phyloP scores from a whole-genome alignment of 176 grass and related monocot species.

The Paspalum vaginatum region DNA sequence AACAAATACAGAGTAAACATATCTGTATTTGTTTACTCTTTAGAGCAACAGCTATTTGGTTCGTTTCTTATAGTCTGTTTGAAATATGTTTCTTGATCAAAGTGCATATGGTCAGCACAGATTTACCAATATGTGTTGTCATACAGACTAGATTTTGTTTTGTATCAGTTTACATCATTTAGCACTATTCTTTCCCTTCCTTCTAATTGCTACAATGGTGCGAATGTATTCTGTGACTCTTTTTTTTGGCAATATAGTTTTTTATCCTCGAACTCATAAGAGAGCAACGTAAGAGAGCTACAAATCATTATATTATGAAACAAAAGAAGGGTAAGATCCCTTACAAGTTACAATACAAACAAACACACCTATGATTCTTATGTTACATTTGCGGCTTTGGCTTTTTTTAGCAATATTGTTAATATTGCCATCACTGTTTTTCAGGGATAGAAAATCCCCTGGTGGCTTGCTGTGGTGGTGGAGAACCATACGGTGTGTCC shows the following conservation, averaged over 20 bases:
- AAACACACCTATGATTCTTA: no score
- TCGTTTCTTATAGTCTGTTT: background rate
- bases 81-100: background rate
- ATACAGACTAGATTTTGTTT: background rate
- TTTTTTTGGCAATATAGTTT: background rate
- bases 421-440: background rate
- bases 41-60: no score
- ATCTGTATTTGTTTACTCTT: no score
- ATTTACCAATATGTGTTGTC: background rate
- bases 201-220: background rate
- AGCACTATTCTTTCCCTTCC: background rate
- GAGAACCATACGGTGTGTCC: slow-evolving; percentile 39
- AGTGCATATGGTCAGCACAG: background rate
- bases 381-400: no score
- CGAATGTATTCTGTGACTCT: background rate
- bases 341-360: no score
- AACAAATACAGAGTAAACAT: no score
- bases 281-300: no score
- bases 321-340: no score
- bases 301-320: no score
- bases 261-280: no score
- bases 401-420: no score
- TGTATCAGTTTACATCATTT: background rate
- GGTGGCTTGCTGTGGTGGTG: slow-evolving; percentile 62
- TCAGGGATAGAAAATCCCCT: slow-evolving; percentile 60